Base-by-base conservation (phyloP, 148 eudicot species). In the Talinum fruticosum region DNA sequence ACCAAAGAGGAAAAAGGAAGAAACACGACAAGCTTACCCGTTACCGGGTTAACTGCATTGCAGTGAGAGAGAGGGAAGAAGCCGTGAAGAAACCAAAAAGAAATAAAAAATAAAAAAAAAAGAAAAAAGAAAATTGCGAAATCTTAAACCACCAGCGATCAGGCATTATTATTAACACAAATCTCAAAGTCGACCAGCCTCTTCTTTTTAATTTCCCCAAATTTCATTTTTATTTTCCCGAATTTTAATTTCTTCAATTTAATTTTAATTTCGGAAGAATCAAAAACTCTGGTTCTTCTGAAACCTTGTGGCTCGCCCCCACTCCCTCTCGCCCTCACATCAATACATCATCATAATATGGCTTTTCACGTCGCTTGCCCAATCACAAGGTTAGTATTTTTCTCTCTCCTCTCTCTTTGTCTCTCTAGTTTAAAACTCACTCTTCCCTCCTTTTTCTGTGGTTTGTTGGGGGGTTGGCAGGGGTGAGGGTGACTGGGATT, bases 301-400 rank as follows among this genome's bases (percentile, higher is more conserved):
- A 19, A 51, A 51, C 16, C 23, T 51, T 51, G n/a, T 29, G 29
- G 29, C 26, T 23, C 29, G 64, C 16, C 3, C 15, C 16, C 23
- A 4, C 29, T n/a, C 64, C 1, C 64, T 4, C 15, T 51, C 23
- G 4, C 29, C 18, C 64, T 6, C 64, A 10, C 16, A 59, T 59
- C 29, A 59, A 23, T 15, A 5, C 19, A 14, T 15, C n/a, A 24
- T 23, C 6, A 59, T 59, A 5, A 87, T n/a, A n/a, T 90, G 97
- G 98, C 97, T 74, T 93, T 93, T 90, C 98, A 93, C 85, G 93
- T 93, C 80, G 92, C 90, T 51, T 93, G 98, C 84, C 98, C 98
- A 86, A 91, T 93, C 86, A 93, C 98, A 79, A 89, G 98, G 98
- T 92, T 78, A 64, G 24, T 54, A 38, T 32, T 28, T 29, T 66